Base-by-base conservation (phyloP, 768 basidiomycete species). In the Gloeostereum incarnatum region DNA sequence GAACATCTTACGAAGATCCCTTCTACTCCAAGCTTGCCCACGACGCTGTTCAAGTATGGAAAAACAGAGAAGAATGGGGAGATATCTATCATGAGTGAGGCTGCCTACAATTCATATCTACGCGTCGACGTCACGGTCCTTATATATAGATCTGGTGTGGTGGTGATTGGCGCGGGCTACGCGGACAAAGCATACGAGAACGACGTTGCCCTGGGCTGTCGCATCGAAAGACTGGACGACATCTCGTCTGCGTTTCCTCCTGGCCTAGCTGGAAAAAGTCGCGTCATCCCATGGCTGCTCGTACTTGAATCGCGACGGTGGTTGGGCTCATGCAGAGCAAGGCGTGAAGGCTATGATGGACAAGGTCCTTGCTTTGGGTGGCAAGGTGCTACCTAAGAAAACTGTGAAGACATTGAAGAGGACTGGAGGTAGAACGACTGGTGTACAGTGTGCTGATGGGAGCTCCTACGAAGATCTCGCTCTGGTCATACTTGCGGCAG, bases 261-360 rank as follows among this genome's bases (percentile, higher is more conserved):
- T 0, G 49, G 9, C 14, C 14, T 6, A 18, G 9, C 13, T 48
- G 11, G 64, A 73, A 17, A 48, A 30, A 31, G 51, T 58, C 3
- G 62, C 57, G 6, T 46, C 58, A 10, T 64, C 71, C 39, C 53
- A 61, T 5, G 39, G 56, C 6, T 43, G 51, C 23, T 87, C 81
- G 1, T 93, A 84, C 51, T 47, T 83, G 31, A 94, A 91, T 49
- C 62, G 60, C 6, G 78, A 85, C 25, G 75, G 83, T 1, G 92
- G 92, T 10, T 97, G 92, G 92, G 88, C 75, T 2, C 67, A 81
- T 50, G 88, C 92, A 1, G 65, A 69, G 1, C 72, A 80, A 50
- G 88, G 82, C 3, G 50, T 90, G 6, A 49, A 56, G 2, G 52
- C 68, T 7, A 58, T 86, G 41, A 69, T 81, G 36, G 51, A 58